Base-by-base conservation (phyloP, 768 basidiomycete species). In the Tricholoma sp. region DNA sequence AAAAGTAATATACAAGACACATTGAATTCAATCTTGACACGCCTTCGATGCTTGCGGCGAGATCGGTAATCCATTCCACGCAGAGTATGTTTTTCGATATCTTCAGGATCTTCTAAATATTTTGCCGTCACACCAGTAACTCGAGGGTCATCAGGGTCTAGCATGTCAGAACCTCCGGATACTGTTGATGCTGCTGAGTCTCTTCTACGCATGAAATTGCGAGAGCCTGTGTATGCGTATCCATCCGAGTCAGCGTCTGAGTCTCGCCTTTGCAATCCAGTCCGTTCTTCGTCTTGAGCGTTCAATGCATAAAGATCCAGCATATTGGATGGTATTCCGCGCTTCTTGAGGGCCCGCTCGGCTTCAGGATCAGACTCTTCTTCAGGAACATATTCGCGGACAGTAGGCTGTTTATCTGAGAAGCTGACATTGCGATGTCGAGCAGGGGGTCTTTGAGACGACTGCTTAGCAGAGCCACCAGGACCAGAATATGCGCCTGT, bases 111-210 rank as follows among this genome's bases (percentile, higher is more conserved):
- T 55, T 83, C 80, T 33, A 81, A 70, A 55, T 75, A 74, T 57
- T 72, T 71, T 52, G 74, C 76, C 60, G 69, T 75, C 31, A 79
- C 68, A 5, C 85, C 86, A 44, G 85, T 89, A 20, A 89, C 72
- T 42, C 79, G 75, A 50, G 88, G 88, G 68, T 91, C 89, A 60
- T 91, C 87, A 15, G 82, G 78, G 65, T 92, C 90, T 37, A 87
- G 68, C 7, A 80, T 55, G 13, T 85, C 81, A 17, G 81, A 82
- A 48, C 74, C 70, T 39, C 60, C 56, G 15, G 75, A 75, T 20
- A 54, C 68, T 50, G 72, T 67, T 28, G 81, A 84, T 34, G 68
- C 68, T 59, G 71, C 72, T 1, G 85, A 82, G 58, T 79, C 72
- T 24, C 57, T 58, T 32, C 81, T 74, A 28, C 70, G 66, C 62